Evolutionary conservation across 2,329 filamentous ascomycete genomes (phyloP), one percentile per base, ranked within the genome.

Genomic region (Fusarium citri): DNA sequence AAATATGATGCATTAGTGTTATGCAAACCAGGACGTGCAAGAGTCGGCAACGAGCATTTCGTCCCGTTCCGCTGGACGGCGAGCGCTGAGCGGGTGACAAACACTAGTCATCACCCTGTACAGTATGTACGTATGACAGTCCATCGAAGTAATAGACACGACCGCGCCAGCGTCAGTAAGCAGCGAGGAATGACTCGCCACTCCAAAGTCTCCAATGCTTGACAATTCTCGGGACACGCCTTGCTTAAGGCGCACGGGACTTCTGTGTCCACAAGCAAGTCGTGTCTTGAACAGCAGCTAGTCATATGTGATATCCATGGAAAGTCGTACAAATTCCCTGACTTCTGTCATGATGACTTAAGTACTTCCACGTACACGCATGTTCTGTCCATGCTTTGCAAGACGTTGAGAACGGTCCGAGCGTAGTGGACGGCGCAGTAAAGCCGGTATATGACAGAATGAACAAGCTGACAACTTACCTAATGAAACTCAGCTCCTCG

Each of bases 401-500:
- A 50, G 50, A 42, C 51, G 55, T 20, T 34, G 34, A 37, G 49
- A 50, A 49, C 47, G 34, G 41, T 37, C 42, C 43, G 30, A 43
- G 53, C 64, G 34, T 28, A 53, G 41, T 42, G 50, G 40, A 40
- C 57, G 18, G n/a, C 22, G 41, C 22, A 31, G 16, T 45, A 34
- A 51, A 26, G 18, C 31, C 26, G 46, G 48, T 46, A 37, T 25
- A 31, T 25, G 28, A 55, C 23, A 47, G 20, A 51, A 49, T 43
- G 65, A 50, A 54, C 49, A 50, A 26, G 8, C 31, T 54, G 45
- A 49, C 25, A 30, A 73, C 90, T 83, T 80, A 94, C 91, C 89
- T 87, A 31, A 94, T 80, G 76, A 94, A 94, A 74, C 89, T 92
- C 70, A 94, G 83, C 71, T 91, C 87, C 74, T 92, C 89, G 16